Conservation (phyloP, 768 basidiomycete genomes). For the Coprinopsis sp. region DNA sequence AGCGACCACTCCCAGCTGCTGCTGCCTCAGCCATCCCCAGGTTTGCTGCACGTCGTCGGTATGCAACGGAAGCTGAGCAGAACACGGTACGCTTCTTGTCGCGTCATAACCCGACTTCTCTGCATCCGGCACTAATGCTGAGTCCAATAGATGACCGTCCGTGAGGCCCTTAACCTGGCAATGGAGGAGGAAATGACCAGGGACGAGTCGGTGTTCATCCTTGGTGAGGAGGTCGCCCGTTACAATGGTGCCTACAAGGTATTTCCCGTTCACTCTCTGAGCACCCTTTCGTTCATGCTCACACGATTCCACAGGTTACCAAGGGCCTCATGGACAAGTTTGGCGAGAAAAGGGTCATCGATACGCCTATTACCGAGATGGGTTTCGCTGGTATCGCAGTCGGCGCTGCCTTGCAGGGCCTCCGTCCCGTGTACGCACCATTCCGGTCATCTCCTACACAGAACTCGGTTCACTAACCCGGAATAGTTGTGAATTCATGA, state of each 20-base stretch:
- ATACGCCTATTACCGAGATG: conserved; percentile 97
- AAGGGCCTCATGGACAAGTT: conserved; percentile 99
- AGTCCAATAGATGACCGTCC: conserved; percentile 81
- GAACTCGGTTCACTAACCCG: conserved; percentile 9
- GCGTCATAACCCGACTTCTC: conserved; percentile 15
- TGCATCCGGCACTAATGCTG: conserved; percentile 7
- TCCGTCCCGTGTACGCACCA: conserved; percentile 76
- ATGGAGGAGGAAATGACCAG: conserved; percentile 99
- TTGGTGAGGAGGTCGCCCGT: conserved; percentile 97
- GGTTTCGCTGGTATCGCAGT: conserved; percentile 97
- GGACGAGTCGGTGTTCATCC: conserved; percentile 89
- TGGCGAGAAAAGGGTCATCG: conserved; percentile 96
- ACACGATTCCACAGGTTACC: conserved; percentile 61
- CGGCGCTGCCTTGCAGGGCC: conserved; percentile 90
- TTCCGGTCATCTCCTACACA: background rate
- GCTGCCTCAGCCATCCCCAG: conserved; percentile 33
- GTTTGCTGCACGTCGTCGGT: conserved; percentile 52
- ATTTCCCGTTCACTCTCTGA: conserved; percentile 11
- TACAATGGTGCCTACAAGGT: conserved; percentile 99
- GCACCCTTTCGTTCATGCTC: conserved; percentile 6
- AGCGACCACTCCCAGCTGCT: conserved; percentile 39
- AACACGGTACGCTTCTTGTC: conserved; percentile 35
- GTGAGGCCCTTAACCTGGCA: conserved; percentile 94
- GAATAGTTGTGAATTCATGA: conserved; percentile 97
- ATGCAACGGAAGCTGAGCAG: conserved; percentile 55